A percentile compares a stretch with the other conserved stretches of the same genome.
phyloP scores from a whole-genome alignment of 805 yeast species.

The Ascoidea asiatica region DNA sequence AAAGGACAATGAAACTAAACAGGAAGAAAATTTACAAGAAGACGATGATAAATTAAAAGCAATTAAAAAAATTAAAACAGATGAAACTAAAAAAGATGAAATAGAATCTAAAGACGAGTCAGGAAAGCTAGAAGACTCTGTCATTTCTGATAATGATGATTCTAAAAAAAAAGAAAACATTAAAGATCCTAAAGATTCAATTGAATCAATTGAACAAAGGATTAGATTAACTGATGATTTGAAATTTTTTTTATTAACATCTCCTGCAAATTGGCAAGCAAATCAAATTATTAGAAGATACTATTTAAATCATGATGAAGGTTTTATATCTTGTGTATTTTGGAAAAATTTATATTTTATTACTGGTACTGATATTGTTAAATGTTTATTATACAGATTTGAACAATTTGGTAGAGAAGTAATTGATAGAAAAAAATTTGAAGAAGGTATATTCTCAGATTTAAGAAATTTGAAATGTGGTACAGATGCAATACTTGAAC shows the following conservation, averaged over 20 bases:
- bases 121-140: too few relatives aligned
- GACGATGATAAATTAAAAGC: too few relatives aligned
- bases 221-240: constrained; percentile 58
- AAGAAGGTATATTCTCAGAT: constrained; percentile 92
- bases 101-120: too few relatives aligned
- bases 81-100: too few relatives aligned
- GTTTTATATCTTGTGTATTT: constrained; percentile 80
- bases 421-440: constrained; percentile 82
- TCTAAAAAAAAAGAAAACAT: too few relatives aligned
- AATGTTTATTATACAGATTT: constrained; percentile 80
- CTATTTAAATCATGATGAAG: constrained; percentile 77
- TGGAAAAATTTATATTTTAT: constrained; percentile 86
- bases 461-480: constrained; percentile 77
- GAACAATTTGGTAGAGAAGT: constrained; percentile 82
- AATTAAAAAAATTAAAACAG: too few relatives aligned
- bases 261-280: constrained; percentile 90
- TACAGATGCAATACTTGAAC: constrained; percentile 74
- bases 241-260: constrained; percentile 79
- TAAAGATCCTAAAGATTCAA: not conserved
- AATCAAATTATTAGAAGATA: constrained; percentile 80
- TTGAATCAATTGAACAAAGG: constrained; percentile 29
- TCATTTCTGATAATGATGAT: too few relatives aligned
- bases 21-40: too few relatives aligned
- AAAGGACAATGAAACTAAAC: too few relatives aligned
- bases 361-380: constrained; percentile 93